These are phyloP conservation scores for Mesembryanthemum crystallinum DNA, from an alignment of 148 eudicot genomes.

Conservation along the genomic window DNA sequence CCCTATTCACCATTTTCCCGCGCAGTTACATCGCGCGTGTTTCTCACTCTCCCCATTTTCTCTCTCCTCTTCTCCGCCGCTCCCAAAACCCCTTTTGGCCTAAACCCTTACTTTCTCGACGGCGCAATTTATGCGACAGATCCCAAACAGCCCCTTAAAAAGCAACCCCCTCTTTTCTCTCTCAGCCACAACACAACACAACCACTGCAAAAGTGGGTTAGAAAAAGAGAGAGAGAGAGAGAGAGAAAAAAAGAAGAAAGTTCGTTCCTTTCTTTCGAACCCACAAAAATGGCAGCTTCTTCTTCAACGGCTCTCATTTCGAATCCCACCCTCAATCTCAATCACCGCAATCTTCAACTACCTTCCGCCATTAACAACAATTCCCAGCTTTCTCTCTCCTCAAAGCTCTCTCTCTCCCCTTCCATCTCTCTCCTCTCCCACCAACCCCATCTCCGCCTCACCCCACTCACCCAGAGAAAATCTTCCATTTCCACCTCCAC, in stretches of 20 bases:
- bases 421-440: constrained; percentile 36
- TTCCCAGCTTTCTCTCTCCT: constrained; percentile 38
- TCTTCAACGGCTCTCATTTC: constrained; percentile 21
- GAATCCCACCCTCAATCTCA: constrained; percentile 9
- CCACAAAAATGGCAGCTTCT: constrained; percentile 37
- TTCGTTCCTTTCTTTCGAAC: background rate
- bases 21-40: constrained; percentile 24
- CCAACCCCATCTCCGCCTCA: constrained; percentile 26
- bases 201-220: background rate
- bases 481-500: background rate
- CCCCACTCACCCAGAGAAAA: constrained; percentile 26
- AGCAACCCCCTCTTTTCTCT: background rate
- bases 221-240: background rate
- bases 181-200: background rate
- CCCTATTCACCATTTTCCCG: constrained; percentile 19
- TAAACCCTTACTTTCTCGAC: background rate
- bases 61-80: constrained; percentile 5
- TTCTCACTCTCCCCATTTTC: background rate
- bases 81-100: background rate
- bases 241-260: background rate
- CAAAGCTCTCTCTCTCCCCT: constrained; percentile 29
- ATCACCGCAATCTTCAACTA: background rate
- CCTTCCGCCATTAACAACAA: constrained; percentile 5
- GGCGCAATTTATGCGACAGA: background rate
- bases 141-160: constrained; percentile 7